Evolutionary conservation across 106 monocot genomes (phyloP).

Genomic region (Gastrodia elata): DNA sequence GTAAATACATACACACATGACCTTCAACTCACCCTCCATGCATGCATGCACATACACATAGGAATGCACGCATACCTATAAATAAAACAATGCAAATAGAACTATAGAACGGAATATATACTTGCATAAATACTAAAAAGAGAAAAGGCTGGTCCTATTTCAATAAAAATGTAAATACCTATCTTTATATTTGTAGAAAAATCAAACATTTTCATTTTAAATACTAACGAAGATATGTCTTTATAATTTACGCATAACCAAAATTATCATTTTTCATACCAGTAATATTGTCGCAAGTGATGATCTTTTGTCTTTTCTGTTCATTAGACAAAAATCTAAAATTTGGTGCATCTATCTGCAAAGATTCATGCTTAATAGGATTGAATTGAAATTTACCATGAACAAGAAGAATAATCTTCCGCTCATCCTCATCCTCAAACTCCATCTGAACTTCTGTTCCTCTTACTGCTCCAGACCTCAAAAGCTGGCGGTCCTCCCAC

Average conservation of each 20-base stretch:
- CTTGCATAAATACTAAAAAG: background rate
- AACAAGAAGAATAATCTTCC: conserved; percentile 98
- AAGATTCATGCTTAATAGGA: background rate
- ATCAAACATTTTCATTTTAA: background rate
- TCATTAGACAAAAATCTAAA: background rate
- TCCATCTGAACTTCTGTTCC: conserved; percentile 92
- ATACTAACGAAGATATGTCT: background rate
- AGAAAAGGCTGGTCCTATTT: background rate
- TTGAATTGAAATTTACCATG: conserved; percentile 51
- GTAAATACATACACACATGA: background rate
- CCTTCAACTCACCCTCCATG: background rate
- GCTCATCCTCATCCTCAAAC: conserved; percentile 96
- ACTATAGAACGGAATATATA: background rate
- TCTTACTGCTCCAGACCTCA: conserved; percentile 95
- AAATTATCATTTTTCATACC: background rate
- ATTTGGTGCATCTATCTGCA: background rate
- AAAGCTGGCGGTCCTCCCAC: conserved; percentile 94
- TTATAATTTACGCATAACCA: background rate
- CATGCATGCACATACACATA: background rate
- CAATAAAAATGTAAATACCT: background rate
- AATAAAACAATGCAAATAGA: background rate
- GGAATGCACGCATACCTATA: background rate
- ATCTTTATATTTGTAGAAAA: background rate
- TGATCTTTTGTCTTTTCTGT: background rate
- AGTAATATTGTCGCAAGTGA: background rate